Conservation (phyloP, 306 rosid genomes). For the apple (Malus domestica) region ASM211411v1 NC_041793.1:36950001-36950500, state of each 20-base stretch:
- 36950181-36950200: slow-evolving; percentile 74
- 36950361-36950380: background rate
- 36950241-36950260: slow-evolving; percentile 91
- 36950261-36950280: slow-evolving; percentile 94
- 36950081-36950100: slow-evolving; percentile 96
- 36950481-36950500: background rate
- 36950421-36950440: background rate
- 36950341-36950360: background rate
- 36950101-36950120: slow-evolving; percentile 77
- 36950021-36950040: slow-evolving; percentile 75
- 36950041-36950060: slow-evolving; percentile 68
- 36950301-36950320: background rate
- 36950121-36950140: slow-evolving; percentile 64
- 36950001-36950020: slow-evolving; percentile 85
- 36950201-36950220: slow-evolving; percentile 84
- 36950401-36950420: too few species aligned
- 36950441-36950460: background rate
- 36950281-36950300: slow-evolving; percentile 85
- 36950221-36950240: slow-evolving; percentile 97
- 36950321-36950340: background rate
- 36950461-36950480: background rate
- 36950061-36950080: slow-evolving; percentile 69
- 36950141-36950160: slow-evolving; percentile 64
- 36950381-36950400: background rate
- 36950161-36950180: slow-evolving; percentile 96